These are phyloP conservation scores for Rhododendron griersonianum DNA, from an alignment of 148 eudicot species.

Conservation along the genomic window DNA sequence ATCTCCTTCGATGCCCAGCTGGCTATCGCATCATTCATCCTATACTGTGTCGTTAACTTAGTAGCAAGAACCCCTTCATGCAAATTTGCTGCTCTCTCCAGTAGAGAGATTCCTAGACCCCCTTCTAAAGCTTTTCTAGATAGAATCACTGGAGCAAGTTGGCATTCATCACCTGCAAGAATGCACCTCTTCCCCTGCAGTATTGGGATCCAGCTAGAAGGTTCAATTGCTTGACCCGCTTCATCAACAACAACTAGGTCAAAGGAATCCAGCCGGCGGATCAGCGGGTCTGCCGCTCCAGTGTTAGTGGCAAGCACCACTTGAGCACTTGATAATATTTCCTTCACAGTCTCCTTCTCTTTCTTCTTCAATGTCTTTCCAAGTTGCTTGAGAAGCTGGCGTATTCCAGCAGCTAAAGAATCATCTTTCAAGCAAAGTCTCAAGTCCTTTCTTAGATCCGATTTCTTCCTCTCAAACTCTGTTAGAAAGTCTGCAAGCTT, in stretches of 20 bases:
- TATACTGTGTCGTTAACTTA: conserved; percentile 62
- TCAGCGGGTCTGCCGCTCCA: conserved; percentile 80
- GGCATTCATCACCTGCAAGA: conserved; percentile 86
- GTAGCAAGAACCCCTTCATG: conserved; percentile 64
- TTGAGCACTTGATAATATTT: conserved; percentile 60
- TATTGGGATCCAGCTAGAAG: conserved; percentile 83
- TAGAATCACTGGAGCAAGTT: conserved; percentile 78
- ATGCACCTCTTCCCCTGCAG: conserved; percentile 73
- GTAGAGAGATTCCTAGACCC: conserved; percentile 70
- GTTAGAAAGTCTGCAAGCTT: conserved; percentile 46
- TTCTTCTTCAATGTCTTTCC: conserved; percentile 71
- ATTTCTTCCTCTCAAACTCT: conserved; percentile 72
- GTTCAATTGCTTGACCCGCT: conserved; percentile 90
- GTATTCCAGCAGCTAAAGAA: conserved; percentile 88
- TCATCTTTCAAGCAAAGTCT: conserved; percentile 73
- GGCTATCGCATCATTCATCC: conserved; percentile 83
- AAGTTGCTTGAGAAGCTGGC: conserved; percentile 80
- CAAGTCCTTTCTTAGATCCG: conserved; percentile 74
- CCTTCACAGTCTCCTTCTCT: conserved; percentile 71
- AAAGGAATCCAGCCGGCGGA: conserved; percentile 61
- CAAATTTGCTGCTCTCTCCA: conserved; percentile 63
- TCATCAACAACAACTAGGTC: conserved; percentile 85
- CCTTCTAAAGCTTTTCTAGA: conserved; percentile 79
- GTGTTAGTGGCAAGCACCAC: conserved; percentile 83
- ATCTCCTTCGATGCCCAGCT: conserved; percentile 92